Evolutionary conservation across 768 basidiomycete species (phyloP).

Genomic region (Trametes punicea): DNA sequence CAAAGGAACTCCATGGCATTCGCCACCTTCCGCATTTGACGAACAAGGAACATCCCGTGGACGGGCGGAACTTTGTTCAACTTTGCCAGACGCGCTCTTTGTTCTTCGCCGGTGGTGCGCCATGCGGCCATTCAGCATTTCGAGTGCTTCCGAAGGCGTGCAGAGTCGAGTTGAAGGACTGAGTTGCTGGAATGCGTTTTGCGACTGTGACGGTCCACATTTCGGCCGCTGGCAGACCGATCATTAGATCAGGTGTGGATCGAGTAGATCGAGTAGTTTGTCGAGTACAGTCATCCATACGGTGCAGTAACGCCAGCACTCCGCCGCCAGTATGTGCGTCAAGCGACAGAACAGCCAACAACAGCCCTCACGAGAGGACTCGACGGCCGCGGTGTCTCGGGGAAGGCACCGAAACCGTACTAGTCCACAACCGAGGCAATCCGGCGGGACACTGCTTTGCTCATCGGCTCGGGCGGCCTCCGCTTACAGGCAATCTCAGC

Average conservation of each 20-base stretch:
- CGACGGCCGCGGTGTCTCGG: too few relatives aligned
- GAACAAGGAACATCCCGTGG: background rate
- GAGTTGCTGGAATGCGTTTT: too few relatives aligned
- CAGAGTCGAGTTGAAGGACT: too few relatives aligned
- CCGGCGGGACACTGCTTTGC: conserved; percentile 11
- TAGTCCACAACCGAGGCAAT: background rate
- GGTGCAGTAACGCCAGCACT: too few relatives aligned
- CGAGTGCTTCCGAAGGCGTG: too few relatives aligned
- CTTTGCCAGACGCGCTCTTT: background rate
- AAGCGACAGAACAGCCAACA: too few relatives aligned
- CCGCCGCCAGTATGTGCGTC: too few relatives aligned
- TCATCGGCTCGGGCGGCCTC: background rate
- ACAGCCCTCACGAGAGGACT: too few relatives aligned
- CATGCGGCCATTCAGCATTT: too few relatives aligned
- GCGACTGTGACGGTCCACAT: background rate
- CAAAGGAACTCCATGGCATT: background rate
- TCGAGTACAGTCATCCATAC: background rate
- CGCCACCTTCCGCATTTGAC: background rate
- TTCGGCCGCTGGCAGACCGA: background rate
- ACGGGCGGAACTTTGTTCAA: conserved; percentile 1
- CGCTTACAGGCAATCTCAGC: conserved; percentile 11
- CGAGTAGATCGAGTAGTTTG: background rate
- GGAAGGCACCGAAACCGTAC: too few relatives aligned
- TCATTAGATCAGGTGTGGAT: background rate
- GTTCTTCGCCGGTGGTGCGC: background rate